Percentiles rank a stretch among this genome's conserved stretches.
Evolutionary conservation across 176 grass and related monocot genomes (phyloP).

Genomic region (Carex parvula): DNA sequence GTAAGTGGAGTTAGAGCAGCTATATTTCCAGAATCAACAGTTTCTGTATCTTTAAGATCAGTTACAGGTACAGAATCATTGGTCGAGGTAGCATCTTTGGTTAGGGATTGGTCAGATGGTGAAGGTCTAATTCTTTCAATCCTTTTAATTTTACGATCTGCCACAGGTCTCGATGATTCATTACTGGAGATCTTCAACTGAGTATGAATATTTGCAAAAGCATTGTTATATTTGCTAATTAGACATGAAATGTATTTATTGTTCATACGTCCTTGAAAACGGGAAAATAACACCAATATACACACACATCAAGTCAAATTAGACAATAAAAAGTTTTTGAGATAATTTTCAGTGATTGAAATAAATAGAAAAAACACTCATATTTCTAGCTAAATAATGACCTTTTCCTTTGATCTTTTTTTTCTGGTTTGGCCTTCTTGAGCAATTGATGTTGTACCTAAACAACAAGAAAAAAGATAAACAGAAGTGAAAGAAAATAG

Average conservation of each 20-base stretch:
- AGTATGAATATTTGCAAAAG: conserved; percentile 35
- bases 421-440: conserved; percentile 61
- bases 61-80: conserved; percentile 42
- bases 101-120: conserved; percentile 27
- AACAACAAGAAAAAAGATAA: conserved; percentile 24
- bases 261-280: background rate
- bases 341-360: background rate
- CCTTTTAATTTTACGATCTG: conserved; percentile 37
- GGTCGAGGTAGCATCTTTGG: conserved; percentile 25
- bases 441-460: conserved; percentile 41
- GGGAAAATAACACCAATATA: background rate
- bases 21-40: conserved; percentile 27
- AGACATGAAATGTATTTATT: background rate
- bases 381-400: conserved; percentile 26
- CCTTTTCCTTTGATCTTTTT: conserved; percentile 74
- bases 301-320: background rate
- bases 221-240: conserved; percentile 15
- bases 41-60: conserved; percentile 32
- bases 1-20: conserved; percentile 31
- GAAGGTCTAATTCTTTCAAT: conserved; percentile 53
- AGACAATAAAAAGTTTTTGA: conserved; percentile 16
- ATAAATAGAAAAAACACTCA: conserved; percentile 12
- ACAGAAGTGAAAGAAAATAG: conserved; percentile 4
- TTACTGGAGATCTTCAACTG: conserved; percentile 46
- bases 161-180: conserved; percentile 30